A percentile compares a stretch with the other conserved stretches of the same genome.
Conservation (phyloP, 129 eudicot species). For the Tanacetum coccineum region DNA sequence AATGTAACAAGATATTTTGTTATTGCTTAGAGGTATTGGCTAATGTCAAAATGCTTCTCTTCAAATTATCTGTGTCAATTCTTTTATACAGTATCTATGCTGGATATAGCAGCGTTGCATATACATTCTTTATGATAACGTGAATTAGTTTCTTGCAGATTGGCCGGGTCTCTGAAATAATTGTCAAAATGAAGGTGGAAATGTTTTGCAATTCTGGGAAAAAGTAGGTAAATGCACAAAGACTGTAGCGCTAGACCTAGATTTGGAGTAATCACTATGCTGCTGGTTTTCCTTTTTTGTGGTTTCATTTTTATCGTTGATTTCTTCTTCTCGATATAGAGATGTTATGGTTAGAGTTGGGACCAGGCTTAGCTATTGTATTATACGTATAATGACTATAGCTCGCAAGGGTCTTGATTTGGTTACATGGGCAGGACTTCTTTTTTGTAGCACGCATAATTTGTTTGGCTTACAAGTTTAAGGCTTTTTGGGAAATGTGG, state of each 20-base stretch:
- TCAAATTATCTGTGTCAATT: background rate
- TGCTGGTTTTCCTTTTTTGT: conserved; percentile 6
- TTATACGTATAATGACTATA: conserved; percentile 28
- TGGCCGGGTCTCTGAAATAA: conserved; percentile 19
- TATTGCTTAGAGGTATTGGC: background rate
- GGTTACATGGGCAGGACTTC: conserved; percentile 20
- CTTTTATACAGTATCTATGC: background rate
- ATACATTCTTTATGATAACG: background rate
- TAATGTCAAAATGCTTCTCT: background rate
- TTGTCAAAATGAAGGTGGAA: conserved; percentile 22
- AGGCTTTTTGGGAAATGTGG: conserved; percentile 11
- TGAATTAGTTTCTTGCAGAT: conserved; percentile 23
- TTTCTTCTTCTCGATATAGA: conserved; percentile 19
- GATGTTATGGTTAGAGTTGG: conserved; percentile 28
- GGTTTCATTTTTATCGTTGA: background rate
- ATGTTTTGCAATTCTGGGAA: conserved; percentile 20
- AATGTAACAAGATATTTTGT: background rate
- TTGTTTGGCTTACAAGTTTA: conserved; percentile 21
- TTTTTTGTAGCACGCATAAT: conserved; percentile 29
- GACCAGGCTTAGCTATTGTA: conserved; percentile 34
- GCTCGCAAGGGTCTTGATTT: conserved; percentile 23
- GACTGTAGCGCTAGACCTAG: conserved; percentile 31
- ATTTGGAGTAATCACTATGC: conserved; percentile 20
- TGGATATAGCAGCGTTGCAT: background rate
- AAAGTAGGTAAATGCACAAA: conserved; percentile 32